Evolutionary conservation across 306 rosid species (phyloP).

Genomic region (Quercus wislizeni): DNA sequence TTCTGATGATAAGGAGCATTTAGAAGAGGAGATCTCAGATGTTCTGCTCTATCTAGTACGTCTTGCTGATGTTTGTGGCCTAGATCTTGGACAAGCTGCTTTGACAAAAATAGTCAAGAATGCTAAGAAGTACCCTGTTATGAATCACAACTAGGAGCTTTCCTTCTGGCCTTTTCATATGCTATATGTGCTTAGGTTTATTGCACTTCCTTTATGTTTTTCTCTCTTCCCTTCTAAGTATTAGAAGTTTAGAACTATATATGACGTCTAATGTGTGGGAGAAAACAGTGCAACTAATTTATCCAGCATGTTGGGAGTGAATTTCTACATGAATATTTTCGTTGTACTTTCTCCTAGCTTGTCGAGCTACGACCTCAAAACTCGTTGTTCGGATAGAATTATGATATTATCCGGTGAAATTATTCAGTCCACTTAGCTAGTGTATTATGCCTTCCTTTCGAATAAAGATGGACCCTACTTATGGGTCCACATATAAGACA

Average conservation of each 20-base stretch:
- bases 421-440: too few species aligned
- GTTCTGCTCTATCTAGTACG: conserved; percentile 83
- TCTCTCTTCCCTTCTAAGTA: neutral
- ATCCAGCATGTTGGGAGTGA: neutral
- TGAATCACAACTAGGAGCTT: neutral
- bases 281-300: neutral
- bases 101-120: conserved; percentile 67
- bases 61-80: conserved; percentile 84
- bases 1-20: conserved; percentile 72
- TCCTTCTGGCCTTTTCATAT: neutral
- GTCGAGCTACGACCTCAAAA: too few species aligned
- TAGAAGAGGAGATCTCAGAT: conserved; percentile 91
- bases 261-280: neutral
- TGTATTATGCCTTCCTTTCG: too few species aligned
- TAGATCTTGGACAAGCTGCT: conserved; percentile 92
- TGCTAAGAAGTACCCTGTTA: conserved; percentile 74
- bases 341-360: neutral
- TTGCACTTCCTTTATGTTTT: neutral
- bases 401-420: too few species aligned
- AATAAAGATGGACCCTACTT: too few species aligned
- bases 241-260: too few species aligned
- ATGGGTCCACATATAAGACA: too few species aligned
- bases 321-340: neutral
- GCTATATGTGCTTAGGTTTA: too few species aligned
- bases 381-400: too few species aligned